Base-by-base conservation (phyloP, 2,329 filamentous ascomycete species). In the Fragosphaeria purpurea region DNA sequence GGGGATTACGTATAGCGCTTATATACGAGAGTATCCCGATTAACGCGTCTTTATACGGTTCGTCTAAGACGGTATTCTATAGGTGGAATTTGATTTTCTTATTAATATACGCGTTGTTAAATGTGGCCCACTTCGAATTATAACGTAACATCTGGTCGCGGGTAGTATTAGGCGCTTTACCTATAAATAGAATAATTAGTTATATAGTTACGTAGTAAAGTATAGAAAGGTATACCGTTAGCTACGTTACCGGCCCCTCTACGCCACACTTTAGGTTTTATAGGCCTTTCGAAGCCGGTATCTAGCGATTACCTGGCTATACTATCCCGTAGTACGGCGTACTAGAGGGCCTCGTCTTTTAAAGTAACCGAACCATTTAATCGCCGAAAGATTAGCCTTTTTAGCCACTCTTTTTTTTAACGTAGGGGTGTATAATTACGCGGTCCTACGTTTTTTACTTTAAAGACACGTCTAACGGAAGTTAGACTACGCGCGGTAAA, bases 201-300 rank as follows among this genome's bases (percentile, higher is more conserved):
- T 37, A 37, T 11, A 37, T 37, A 11, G 35, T 37, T n/a, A n/a
- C n/a, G n/a, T n/a, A n/a, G 35, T 37, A 37, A 37, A 11, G 7
- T 37, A 37, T 30, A 44, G 41, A 30, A 13, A 41, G n/a, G 55
- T 40, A 63, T 53, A 63, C 66, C 67, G 47, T 53, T 58, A 53
- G 41, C 22, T 43, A 32, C 31, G 10, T 35, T 38, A 4, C 3
- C 37, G 34, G 12, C 38, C 32, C 6, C 11, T 32, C 31, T 31
- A 32, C 41, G 13, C 5, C 5, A 30, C 32, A 44, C 41, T 22
- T 32, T 44, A 5, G 32, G n/a, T 22, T 22, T 32, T 11, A 44
- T 44, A 32, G 13, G n/a, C 9, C 31, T 44, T 32, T 44, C 30
- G 32, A 10, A 44, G 12, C 11, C 30, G 11, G 41, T 22, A 22